Conservation (phyloP, 352 stramenopile species). For the Phytophthora agathidicida region DNA sequence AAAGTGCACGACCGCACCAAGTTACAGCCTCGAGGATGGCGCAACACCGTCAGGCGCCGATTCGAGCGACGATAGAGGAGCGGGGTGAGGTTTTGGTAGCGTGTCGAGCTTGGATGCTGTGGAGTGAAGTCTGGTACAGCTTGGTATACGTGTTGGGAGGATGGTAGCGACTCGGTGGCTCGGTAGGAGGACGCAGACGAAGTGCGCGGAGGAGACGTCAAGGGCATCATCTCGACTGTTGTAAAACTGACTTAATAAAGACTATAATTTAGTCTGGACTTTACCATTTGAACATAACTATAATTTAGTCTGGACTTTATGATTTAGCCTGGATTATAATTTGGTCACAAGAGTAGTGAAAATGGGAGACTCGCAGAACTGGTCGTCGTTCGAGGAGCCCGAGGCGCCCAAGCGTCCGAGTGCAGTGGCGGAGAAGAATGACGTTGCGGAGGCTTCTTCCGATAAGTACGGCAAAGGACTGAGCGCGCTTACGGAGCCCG, state of each 20-base stretch:
- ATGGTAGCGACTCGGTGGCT: not conserved
- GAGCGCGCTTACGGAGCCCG: constrained; percentile 30
- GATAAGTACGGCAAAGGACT: constrained; percentile 8
- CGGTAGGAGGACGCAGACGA: constrained; percentile 18
- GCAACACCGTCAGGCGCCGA: constrained; percentile 10
- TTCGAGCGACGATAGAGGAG: constrained; percentile 2
- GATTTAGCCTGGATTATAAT: too few species aligned
- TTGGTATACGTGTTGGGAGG: constrained; percentile 19
- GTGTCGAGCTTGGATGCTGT: not conserved
- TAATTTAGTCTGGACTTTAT: too few species aligned
- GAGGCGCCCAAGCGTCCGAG: constrained; percentile 29
- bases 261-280: too few species aligned
- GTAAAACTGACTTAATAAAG: too few species aligned
- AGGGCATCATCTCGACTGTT: constrained; percentile 23
- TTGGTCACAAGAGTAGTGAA: too few species aligned
- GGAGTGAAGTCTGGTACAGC: constrained; percentile 9
- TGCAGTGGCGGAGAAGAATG: constrained; percentile 11
- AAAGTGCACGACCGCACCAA: constrained; percentile 29
- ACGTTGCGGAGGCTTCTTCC: not conserved
- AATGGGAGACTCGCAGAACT: constrained; percentile 86
- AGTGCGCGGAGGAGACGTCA: constrained; percentile 21
- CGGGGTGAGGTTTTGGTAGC: not conserved
- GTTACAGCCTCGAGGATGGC: constrained; percentile 25
- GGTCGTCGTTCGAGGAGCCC: constrained; percentile 77
- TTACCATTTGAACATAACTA: too few species aligned